A percentile compares a stretch with the other conserved stretches of the same genome.
phyloP scores from a whole-genome alignment of 2,329 filamentous ascomycete species.

The Eutypa lata region DNA sequence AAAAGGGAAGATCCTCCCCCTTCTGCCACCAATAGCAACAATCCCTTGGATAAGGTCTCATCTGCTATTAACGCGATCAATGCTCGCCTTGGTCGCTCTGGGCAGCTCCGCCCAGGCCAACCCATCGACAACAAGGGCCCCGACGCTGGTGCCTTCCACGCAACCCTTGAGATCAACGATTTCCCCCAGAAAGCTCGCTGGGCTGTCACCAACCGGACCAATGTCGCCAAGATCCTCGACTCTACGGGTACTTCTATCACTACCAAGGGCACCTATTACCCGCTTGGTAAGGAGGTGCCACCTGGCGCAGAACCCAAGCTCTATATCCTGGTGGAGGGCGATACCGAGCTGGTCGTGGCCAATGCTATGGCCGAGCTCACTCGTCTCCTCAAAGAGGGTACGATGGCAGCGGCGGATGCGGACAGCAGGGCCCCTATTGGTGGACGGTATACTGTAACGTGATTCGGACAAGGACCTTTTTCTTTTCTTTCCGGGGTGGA shows the following conservation, averaged over 20 bases:
- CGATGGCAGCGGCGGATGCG: constrained; percentile 83
- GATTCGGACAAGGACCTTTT: constrained; percentile 21
- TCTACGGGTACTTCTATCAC: constrained; percentile 94
- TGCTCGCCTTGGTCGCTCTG: constrained; percentile 81
- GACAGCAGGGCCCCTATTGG: constrained; percentile 74
- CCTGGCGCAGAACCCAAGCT: constrained; percentile 81
- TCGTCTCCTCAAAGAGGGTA: constrained; percentile 83
- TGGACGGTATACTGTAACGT: constrained; percentile 85
- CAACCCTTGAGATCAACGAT: constrained; percentile 97
- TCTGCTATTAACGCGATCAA: constrained; percentile 92
- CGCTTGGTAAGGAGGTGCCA: constrained; percentile 74
- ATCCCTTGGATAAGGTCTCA: constrained; percentile 79
- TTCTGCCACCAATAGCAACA: constrained; percentile 44
- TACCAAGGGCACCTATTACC: constrained; percentile 91
- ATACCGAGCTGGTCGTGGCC: constrained; percentile 89
- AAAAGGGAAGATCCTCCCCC: constrained; percentile 59
- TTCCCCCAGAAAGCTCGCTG: constrained; percentile 98
- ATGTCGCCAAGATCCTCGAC: constrained; percentile 96
- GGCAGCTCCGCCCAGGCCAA: constrained; percentile 84
- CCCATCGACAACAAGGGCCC: constrained; percentile 98
- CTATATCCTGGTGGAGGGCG: constrained; percentile 96
- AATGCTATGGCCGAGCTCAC: constrained; percentile 89
- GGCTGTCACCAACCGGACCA: constrained; percentile 97
- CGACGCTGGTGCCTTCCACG: constrained; percentile 94
- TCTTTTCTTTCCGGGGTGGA: too few species aligned